A percentile compares a stretch with the other conserved stretches of the same genome.
phyloP scores from a whole-genome alignment of 164 flowering plant genomes.

The Chloranthus sessilifolius region DNA sequence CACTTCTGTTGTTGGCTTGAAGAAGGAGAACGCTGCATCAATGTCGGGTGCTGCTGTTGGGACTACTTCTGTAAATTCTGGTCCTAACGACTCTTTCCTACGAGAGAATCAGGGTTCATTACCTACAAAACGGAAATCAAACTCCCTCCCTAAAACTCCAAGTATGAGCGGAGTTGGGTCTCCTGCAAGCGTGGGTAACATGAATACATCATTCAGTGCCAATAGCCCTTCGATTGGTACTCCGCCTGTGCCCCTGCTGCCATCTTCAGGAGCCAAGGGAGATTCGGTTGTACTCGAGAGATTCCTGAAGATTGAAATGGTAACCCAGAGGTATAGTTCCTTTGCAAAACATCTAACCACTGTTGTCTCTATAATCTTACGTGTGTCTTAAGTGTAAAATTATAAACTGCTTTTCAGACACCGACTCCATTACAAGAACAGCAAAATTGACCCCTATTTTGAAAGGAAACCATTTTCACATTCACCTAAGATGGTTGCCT shows the following conservation, averaged over 20 bases:
- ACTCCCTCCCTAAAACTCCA: conserved; percentile 67
- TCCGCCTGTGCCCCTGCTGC: conserved; percentile 28
- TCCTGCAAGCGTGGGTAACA: conserved; percentile 71
- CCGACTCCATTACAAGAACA: conserved; percentile 59
- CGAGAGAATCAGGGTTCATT: conserved; percentile 44
- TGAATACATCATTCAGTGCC: conserved; percentile 53
- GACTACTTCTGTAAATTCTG: conserved; percentile 52
- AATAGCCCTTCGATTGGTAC: conserved; percentile 70
- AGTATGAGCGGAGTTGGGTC: conserved; percentile 69
- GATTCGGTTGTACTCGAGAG: conserved; percentile 57
- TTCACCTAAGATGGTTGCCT: conserved; percentile 31
- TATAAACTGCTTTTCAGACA: conserved; percentile 31
- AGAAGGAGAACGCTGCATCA: conserved; percentile 59
- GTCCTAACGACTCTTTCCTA: conserved; percentile 68
- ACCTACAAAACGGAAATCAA: conserved; percentile 61
- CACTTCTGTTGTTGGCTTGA: conserved; percentile 35
- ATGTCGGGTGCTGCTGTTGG: conserved; percentile 45
- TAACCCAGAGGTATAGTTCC: conserved; percentile 54
- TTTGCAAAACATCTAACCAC: not conserved
- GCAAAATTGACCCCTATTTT: conserved; percentile 45
- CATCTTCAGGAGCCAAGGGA: conserved; percentile 12
- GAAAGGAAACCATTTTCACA: conserved; percentile 33
- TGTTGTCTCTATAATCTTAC: no score
- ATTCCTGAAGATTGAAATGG: conserved; percentile 75
- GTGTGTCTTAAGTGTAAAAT: no score